These are phyloP conservation scores for Diaporthe destruens DNA, from an alignment of 2,329 filamentous ascomycete genomes.

Conservation along the genomic window DNA sequence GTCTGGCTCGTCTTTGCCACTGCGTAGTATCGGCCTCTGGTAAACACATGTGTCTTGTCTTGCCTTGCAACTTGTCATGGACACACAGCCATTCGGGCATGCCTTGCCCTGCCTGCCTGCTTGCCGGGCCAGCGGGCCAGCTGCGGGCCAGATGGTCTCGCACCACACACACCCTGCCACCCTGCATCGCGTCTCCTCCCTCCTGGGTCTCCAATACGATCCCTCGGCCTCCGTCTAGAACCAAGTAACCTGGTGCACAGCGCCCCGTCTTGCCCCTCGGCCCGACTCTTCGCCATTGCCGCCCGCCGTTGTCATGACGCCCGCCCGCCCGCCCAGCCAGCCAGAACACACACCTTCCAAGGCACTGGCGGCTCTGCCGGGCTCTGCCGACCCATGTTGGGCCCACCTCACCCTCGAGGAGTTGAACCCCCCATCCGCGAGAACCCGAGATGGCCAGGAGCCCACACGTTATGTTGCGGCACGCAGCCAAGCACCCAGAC, in stretches of 20 bases:
- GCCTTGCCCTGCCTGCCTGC: not conserved
- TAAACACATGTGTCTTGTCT: not conserved
- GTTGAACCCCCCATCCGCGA: not conserved
- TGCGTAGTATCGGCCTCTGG: conserved; percentile 13
- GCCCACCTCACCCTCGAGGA: not conserved
- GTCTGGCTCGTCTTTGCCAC: conserved; percentile 16
- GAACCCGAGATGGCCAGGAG: not conserved
- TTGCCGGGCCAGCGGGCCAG: not conserved
- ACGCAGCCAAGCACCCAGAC: not conserved
- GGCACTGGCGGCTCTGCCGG: not conserved
- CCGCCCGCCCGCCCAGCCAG: not conserved
- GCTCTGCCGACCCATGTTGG: not conserved
- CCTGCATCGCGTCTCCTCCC: too few relatives aligned
- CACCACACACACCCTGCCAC: not conserved
- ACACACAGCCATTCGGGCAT: not conserved
- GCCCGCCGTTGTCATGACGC: not conserved
- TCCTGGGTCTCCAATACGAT: too few relatives aligned
- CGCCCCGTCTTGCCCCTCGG: too few relatives aligned
- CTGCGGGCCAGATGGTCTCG: not conserved
- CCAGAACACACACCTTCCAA: not conserved
- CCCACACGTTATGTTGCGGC: not conserved
- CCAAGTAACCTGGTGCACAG: too few relatives aligned
- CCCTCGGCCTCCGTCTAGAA: too few relatives aligned
- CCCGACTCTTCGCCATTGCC: too few relatives aligned
- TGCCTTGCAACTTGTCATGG: too few relatives aligned